Base-by-base conservation (phyloP, 306 rosid genomes). In the Rubus parviflorus region DNA sequence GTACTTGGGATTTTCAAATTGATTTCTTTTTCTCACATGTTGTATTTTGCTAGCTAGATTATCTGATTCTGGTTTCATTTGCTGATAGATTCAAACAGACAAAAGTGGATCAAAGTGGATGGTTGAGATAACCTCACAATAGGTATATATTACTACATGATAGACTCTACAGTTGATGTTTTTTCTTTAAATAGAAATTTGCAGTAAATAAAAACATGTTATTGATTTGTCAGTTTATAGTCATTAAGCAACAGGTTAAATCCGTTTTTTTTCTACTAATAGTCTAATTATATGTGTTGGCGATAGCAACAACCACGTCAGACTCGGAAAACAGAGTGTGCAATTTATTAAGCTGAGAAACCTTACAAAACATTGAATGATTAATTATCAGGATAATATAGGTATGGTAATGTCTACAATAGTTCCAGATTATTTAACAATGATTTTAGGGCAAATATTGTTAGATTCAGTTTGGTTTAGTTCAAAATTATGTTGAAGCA, bases 71-170 rank as follows among this genome's bases (percentile, higher is more conserved):
- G 73, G 53, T 61, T 47, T 68, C 52, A 45, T 83, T 77, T 85
- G 83, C 94, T 90, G 97, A 69, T 74, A 70, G 83, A 74, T 78
- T 75, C 86, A 83, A 72, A 79, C 73, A 70, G 78, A 65, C 71
- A 68, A 73, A 84, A 81, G 72, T 89, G 97, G 98, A 83, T 88
- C 86, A 92, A 91, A 86, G 98, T 95, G 78, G 74, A 76, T 87
- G 79, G 51, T 83, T 95, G 98, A 91, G 91, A 91, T 79, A 89
- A 81, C 83, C 81, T 95, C 86, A 72, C 75, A 30, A 75, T 86
- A 69, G 85, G 98, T 95, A 89, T 7, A 90, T 64, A 30, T 79
- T 83, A 66, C 43, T 53, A 48, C 54, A 67, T 64, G 73, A 62
- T 54, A 10, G 16, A 62, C 56, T 64, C 53, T 42, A 42, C 72